These are phyloP conservation scores for Paecilomyces sp. DNA, from an alignment of 2,329 filamentous ascomycete species.

Conservation along the genomic window DNA sequence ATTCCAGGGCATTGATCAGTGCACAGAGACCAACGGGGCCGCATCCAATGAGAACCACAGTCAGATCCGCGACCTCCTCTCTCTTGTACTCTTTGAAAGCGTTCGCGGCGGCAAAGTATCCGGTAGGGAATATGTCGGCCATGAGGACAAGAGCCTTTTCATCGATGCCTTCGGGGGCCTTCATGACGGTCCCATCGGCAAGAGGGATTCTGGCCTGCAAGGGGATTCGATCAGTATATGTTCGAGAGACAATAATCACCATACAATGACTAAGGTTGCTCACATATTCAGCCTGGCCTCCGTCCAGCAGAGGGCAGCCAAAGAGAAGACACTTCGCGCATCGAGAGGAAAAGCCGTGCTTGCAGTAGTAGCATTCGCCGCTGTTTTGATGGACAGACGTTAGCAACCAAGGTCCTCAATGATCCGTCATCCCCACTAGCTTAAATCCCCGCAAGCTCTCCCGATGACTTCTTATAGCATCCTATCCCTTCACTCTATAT, in stretches of 20 bases:
- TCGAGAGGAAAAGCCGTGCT: conserved; percentile 66
- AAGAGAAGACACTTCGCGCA: conserved; percentile 66
- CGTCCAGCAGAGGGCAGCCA: conserved; percentile 62
- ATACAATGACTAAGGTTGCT: conserved; percentile 8
- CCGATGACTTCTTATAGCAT: neutral
- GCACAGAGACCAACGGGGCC: conserved; percentile 82
- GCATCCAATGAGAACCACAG: conserved; percentile 75
- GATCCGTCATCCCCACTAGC: conserved; percentile 3
- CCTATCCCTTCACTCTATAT: neutral
- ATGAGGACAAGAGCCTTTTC: conserved; percentile 74
- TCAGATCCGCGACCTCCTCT: conserved; percentile 57
- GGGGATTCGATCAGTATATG: conserved; percentile 12
- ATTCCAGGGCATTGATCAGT: conserved; percentile 67
- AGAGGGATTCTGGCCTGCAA: conserved; percentile 62
- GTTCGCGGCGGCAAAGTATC: conserved; percentile 75
- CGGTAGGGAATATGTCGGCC: conserved; percentile 85
- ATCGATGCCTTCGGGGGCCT: conserved; percentile 62
- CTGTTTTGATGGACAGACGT: conserved; percentile 25
- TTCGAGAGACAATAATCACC: conserved; percentile 9
- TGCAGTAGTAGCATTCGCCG: conserved; percentile 78
- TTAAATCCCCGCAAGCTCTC: neutral
- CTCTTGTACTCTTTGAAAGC: conserved; percentile 59
- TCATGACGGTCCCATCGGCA: conserved; percentile 73
- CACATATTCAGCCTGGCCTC: conserved; percentile 73
- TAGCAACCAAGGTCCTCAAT: neutral